These are phyloP conservation scores for Lentinula edodes DNA, from an alignment of 768 basidiomycete genomes.

Conservation along the genomic window DNA sequence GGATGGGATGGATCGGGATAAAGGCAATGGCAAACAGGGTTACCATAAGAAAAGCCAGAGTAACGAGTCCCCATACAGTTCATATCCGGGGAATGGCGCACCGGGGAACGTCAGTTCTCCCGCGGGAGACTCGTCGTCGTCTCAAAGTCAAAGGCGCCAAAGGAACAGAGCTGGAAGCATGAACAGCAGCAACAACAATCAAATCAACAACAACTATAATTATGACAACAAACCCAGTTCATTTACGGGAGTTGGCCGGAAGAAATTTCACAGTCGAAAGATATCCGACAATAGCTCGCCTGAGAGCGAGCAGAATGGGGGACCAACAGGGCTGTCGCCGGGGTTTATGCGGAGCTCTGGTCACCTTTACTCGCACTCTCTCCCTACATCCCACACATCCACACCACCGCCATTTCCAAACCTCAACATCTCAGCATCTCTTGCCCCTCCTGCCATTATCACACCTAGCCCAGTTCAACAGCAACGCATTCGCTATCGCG, in stretches of 20 bases:
- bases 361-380: conserved; percentile 13
- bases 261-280: conserved; percentile 21
- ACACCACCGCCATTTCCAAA: neutral
- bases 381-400: conserved; percentile 3
- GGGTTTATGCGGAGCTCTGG: conserved; percentile 19
- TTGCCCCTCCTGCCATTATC: conserved; percentile 10
- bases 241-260: conserved; percentile 8
- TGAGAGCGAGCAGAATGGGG: conserved; percentile 21
- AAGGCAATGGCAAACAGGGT: conserved; percentile 10
- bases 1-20: conserved; percentile 52
- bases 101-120: conserved; percentile 6
- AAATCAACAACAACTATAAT: neutral
- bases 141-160: conserved; percentile 5
- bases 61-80: conserved; percentile 6
- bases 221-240: neutral
- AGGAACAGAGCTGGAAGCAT: conserved; percentile 10
- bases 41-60: conserved; percentile 19
- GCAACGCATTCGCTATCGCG: conserved; percentile 60
- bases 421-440: conserved; percentile 1
- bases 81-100: conserved; percentile 5
- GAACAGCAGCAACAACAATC: conserved; percentile 4
- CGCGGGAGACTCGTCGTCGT: conserved; percentile 9
- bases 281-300: conserved; percentile 25
- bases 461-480: conserved; percentile 13
- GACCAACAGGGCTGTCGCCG: conserved; percentile 19